phyloP scores from a whole-genome alignment of 257 asterid genomes.

The Paulownia fortunei region DNA sequence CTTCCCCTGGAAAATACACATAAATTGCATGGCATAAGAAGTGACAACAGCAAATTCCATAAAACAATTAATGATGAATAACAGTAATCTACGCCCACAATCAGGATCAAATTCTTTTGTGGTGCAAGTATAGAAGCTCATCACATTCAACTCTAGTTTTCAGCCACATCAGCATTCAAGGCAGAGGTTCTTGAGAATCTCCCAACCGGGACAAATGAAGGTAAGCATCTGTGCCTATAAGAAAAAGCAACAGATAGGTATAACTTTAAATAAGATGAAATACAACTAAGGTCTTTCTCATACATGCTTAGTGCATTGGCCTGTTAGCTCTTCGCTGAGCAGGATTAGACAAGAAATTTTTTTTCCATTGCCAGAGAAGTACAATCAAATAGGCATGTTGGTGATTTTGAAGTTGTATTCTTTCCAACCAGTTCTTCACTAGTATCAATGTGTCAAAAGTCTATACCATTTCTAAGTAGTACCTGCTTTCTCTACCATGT shows the following conservation, averaged over 20 bases:
- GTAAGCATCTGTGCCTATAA: slow-evolving; percentile 65
- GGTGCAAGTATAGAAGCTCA: background rate
- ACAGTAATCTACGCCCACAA: background rate
- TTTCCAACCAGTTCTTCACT: background rate
- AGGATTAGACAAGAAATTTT: too few species aligned
- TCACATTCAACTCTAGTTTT: background rate
- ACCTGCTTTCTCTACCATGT: background rate
- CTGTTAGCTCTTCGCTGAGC: too few species aligned
- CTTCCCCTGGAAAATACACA: background rate
- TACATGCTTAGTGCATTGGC: too few species aligned
- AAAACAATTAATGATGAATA: background rate
- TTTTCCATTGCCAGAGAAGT: background rate
- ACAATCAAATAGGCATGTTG: background rate
- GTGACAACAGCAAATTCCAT: background rate
- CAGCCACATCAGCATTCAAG: slow-evolving; percentile 35
- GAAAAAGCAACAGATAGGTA: background rate
- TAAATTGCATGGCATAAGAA: background rate
- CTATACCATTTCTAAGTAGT: background rate
- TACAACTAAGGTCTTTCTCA: background rate
- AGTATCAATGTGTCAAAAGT: background rate
- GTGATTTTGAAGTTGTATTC: background rate
- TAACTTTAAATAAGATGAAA: background rate
- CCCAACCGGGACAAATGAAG: slow-evolving; percentile 68
- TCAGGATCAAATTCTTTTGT: background rate
- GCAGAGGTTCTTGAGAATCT: slow-evolving; percentile 63